phyloP scores from a whole-genome alignment of 2,329 filamentous ascomycete genomes.

The Lasiodiplodia citricola region DNA sequence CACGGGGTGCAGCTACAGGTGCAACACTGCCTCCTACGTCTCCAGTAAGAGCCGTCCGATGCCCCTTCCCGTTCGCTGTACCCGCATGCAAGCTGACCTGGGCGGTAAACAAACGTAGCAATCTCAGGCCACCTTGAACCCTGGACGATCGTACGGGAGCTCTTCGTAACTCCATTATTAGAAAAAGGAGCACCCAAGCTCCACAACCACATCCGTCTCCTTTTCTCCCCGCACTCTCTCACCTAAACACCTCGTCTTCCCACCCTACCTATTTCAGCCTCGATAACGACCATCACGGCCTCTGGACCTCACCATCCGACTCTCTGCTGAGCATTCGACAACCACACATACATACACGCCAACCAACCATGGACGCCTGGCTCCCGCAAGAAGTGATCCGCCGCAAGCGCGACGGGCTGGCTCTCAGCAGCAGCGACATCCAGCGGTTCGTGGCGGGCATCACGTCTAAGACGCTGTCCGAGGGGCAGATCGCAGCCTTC shows the following conservation, averaged over 20 bases:
- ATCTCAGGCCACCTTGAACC: slow-evolving; percentile 21
- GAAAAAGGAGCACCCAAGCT: neutral
- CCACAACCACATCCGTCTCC: neutral
- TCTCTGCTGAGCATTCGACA: neutral
- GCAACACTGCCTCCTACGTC: neutral
- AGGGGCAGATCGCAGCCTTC: slow-evolving; percentile 26
- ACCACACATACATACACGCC: neutral
- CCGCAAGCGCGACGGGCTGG: slow-evolving; percentile 26
- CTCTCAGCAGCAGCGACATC: slow-evolving; percentile 24
- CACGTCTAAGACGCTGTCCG: slow-evolving; percentile 8
- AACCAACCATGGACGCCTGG: slow-evolving; percentile 24
- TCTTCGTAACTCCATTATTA: neutral
- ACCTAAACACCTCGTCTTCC: neutral
- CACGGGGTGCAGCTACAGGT: slow-evolving; percentile 18
- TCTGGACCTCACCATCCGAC: neutral
- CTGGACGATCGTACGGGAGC: neutral
- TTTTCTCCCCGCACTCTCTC: neutral
- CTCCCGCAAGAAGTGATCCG: slow-evolving; percentile 27
- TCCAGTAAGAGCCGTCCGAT: neutral
- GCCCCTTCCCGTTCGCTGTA: neutral
- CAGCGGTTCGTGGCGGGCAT: slow-evolving; percentile 25
- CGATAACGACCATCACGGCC: neutral
- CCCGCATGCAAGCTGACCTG: neutral
- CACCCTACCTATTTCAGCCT: neutral
- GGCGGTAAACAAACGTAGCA: slow-evolving; percentile 11